Percentiles rank a stretch among this genome's conserved stretches.
These are phyloP conservation scores for Capsicum baccatum DNA, from an alignment of 257 asterid species.

Conservation along the genomic window DNA sequence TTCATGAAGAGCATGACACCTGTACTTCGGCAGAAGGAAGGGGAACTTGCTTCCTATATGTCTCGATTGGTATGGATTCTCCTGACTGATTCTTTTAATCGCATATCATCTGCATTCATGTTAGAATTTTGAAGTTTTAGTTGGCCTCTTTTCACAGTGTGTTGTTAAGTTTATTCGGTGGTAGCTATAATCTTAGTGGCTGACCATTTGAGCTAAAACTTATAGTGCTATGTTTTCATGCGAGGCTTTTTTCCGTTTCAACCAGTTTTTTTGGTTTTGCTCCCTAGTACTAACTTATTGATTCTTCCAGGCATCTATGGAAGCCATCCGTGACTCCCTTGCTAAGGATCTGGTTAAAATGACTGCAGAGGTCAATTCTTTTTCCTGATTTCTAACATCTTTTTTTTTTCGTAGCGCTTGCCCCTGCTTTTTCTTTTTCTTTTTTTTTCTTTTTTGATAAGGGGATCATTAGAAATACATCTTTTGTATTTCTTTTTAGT, in stretches of 20 bases:
- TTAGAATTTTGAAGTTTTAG: background rate
- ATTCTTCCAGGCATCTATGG: conserved; percentile 81
- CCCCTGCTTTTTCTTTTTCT: background rate
- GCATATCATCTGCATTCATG: background rate
- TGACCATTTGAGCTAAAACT: conserved; percentile 15
- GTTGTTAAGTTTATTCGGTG: background rate
- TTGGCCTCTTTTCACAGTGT: background rate
- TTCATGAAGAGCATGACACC: no score
- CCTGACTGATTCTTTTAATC: conserved; percentile 25
- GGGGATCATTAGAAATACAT: background rate
- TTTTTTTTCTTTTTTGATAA: background rate
- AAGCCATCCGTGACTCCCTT: conserved; percentile 95
- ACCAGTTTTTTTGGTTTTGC: conserved; percentile 3
- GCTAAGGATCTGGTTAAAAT: conserved; percentile 96
- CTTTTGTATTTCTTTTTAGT: conserved; percentile 45
- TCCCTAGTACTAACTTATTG: background rate
- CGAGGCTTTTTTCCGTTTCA: background rate
- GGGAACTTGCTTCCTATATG: no score
- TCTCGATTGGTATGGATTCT: conserved; percentile 57
- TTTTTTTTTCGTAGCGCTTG: background rate
- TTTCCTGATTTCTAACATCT: background rate
- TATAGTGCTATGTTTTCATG: background rate
- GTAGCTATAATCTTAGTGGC: background rate
- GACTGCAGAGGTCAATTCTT: conserved; percentile 78
- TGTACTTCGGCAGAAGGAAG: no score